phyloP scores from a whole-genome alignment of 805 yeast genomes.

The Teunomyces atbi region DNA sequence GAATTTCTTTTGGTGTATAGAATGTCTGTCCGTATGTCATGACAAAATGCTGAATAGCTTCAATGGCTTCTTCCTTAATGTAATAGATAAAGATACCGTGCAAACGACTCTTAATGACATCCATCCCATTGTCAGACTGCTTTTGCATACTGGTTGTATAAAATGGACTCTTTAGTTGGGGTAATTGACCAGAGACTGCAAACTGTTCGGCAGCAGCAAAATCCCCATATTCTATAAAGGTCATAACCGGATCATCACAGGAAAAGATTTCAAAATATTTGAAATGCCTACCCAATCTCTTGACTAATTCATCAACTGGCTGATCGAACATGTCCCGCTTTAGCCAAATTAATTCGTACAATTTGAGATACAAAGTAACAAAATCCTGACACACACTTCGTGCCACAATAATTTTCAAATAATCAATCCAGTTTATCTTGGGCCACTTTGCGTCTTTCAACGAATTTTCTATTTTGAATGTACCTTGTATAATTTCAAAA shows the following conservation, averaged over 20 bases:
- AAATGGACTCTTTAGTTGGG: conserved; percentile 17
- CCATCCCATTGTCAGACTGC: background rate
- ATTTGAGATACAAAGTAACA: conserved; percentile 28
- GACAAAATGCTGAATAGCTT: conserved; percentile 30
- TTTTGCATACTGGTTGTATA: conserved; percentile 10
- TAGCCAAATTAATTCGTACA: conserved; percentile 27
- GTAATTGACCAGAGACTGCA: conserved; percentile 21
- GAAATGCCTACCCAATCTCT: background rate
- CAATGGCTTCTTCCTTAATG: conserved; percentile 7
- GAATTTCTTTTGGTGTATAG: conserved; percentile 24
- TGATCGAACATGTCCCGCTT: background rate
- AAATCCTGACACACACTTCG: conserved; percentile 29
- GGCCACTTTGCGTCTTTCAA: conserved; percentile 34
- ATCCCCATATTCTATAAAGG: conserved; percentile 24
- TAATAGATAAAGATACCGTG: conserved; percentile 1
- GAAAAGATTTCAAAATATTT: background rate
- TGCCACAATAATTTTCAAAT: conserved; percentile 22
- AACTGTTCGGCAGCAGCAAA: conserved; percentile 34
- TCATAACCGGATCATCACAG: background rate
- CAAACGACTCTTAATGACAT: background rate
- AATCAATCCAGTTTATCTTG: conserved; percentile 38
- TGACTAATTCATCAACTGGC: background rate
- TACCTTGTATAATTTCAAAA: conserved; percentile 23
- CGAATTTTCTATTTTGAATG: conserved; percentile 30
- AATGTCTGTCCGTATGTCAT: conserved; percentile 18